Evolutionary conservation across 176 grass and related monocot species (phyloP), one percentile per base, ranked within the genome.

Genomic region (Oropetium thomaeum): DNA sequence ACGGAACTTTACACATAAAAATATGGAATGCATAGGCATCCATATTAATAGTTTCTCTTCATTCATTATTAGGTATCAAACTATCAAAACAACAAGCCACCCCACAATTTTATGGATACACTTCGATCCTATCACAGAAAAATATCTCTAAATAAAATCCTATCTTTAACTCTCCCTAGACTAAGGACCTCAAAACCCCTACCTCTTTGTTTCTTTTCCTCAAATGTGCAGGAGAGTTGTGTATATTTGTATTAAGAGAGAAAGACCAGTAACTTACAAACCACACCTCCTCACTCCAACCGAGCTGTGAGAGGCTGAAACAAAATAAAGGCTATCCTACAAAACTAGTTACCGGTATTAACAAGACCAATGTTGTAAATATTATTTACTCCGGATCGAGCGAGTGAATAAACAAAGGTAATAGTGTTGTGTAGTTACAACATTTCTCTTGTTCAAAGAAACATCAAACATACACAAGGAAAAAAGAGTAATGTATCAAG

Each of bases 71-170:
- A 20, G 19, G 41, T 49, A n/a, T n/a, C n/a, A n/a, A n/a, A n/a
- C n/a, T 20, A 76, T 63, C 19, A 35, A 48, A 63, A 63, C 11
- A 63, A 62, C 28, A 11, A 75, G 12, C 12, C 12, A 48, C 72
- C 25, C 25, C 30, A n/a, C 12, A 59, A 59, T 4, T 30, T 43
- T 74, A 60, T 15, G 28, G 28, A 62, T 43, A 61, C 38, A 55
- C 43, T 31, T 42, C 37, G 14, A 40, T 57, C 33, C 33, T 19
- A 39, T 17, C n/a, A 31, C 20, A 22, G 20, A 1, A 52, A 38
- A 72, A 72, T 57, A 55, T 32, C 32, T 72, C n/a, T 38, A 73
- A 73, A 31, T 8, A 74, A 41, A 58, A 51, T n/a, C 17, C 35
- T 57, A 17, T 73, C n/a, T 39, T 51, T n/a, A 58, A 39, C 51